phyloP scores from a whole-genome alignment of 345 rosid species.

The Populus alba region DNA sequence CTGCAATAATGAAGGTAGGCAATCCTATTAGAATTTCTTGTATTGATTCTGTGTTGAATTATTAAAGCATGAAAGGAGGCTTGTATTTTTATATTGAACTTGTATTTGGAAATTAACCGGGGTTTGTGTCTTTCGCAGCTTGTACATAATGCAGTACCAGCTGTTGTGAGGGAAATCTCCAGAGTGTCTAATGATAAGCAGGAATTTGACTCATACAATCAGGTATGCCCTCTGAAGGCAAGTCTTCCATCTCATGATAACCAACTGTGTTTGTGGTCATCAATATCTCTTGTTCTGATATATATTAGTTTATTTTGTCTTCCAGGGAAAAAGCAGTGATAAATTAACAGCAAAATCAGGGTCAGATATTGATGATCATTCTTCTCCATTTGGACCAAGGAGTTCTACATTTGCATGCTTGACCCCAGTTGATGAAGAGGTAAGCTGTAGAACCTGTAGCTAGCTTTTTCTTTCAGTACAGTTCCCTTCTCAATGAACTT shows the following conservation, averaged over 20 bases:
- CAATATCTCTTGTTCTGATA: neutral
- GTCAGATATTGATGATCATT: constrained; percentile 56
- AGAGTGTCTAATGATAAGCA: constrained; percentile 48
- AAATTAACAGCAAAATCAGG: constrained; percentile 55
- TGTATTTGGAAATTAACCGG: constrained; percentile 20
- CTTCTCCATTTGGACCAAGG: constrained; percentile 39
- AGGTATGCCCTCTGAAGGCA: constrained; percentile 55
- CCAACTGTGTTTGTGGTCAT: neutral
- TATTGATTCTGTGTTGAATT: constrained; percentile 3
- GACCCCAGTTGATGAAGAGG: constrained; percentile 61
- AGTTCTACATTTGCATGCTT: constrained; percentile 42
- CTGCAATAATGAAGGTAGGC: constrained; percentile 79
- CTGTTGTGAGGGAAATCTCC: constrained; percentile 56
- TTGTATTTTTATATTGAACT: constrained; percentile 17
- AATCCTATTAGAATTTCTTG: constrained; percentile 1
- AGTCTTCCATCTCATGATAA: constrained; percentile 4
- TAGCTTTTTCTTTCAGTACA: neutral
- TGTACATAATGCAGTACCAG: constrained; percentile 57
- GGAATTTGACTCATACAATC: constrained; percentile 45
- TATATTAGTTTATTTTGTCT: constrained; percentile 11
- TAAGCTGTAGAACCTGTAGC: constrained; percentile 34
- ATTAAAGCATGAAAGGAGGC: constrained; percentile 9
- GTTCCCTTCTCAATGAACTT: neutral
- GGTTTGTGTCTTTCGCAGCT: constrained; percentile 42
- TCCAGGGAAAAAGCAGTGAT: constrained; percentile 56